A percentile compares a stretch with the other conserved stretches of the same genome.
These are phyloP conservation scores for Lithospermum erythrorhizon DNA, from an alignment of 257 asterid genomes.

Conservation along the genomic window DNA sequence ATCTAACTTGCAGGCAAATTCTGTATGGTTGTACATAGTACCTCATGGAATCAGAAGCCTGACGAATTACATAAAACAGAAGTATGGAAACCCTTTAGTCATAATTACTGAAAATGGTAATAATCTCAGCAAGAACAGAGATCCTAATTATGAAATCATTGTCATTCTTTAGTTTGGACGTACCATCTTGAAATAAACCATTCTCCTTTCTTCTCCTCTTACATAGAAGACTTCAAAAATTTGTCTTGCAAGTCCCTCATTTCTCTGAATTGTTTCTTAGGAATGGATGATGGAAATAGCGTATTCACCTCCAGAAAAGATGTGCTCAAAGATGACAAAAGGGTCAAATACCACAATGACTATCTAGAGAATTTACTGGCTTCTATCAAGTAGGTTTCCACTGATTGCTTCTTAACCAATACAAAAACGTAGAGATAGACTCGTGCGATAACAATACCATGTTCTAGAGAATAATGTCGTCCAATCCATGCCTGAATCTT, in stretches of 20 bases:
- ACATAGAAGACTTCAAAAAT: no score
- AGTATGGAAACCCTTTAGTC: slow-evolving; percentile 59
- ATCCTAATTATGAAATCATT: not conserved
- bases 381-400: slow-evolving; percentile 52
- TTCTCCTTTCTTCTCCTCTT: no score
- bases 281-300: slow-evolving; percentile 76
- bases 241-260: not conserved
- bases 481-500: no score
- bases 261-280: slow-evolving; percentile 15
- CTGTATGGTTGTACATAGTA: slow-evolving; percentile 79
- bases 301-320: slow-evolving; percentile 24
- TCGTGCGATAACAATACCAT: not conserved
- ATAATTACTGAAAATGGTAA: slow-evolving; percentile 84
- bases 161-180: not conserved
- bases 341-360: slow-evolving; percentile 69
- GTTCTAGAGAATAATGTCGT: no score
- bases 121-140: not conserved
- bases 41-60: slow-evolving; percentile 69
- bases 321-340: slow-evolving; percentile 58
- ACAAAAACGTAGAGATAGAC: not conserved
- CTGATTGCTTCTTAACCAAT: not conserved
- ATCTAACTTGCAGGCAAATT: slow-evolving; percentile 48
- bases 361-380: slow-evolving; percentile 48
- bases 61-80: slow-evolving; percentile 63
- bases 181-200: no score